Evolutionary conservation across 148 eudicot species (phyloP).

Genomic region (Rhododendron williamsianum): DNA sequence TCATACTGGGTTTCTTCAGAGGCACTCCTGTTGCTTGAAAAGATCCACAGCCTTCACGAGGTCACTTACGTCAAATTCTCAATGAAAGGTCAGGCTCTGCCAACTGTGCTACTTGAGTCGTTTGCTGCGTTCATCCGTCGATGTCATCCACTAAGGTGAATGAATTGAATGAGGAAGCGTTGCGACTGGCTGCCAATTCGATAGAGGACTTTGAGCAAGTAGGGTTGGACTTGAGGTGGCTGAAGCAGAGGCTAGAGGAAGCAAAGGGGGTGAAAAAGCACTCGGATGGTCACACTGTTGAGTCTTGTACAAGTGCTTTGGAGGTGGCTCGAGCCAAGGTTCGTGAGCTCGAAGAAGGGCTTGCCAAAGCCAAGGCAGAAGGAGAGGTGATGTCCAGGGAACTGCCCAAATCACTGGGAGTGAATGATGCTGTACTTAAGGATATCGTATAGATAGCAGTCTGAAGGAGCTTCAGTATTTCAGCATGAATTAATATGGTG

Average conservation of each 20-base stretch:
- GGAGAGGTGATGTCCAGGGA: not conserved
- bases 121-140: not conserved
- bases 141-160: not conserved
- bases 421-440: not conserved
- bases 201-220: not conserved
- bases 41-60: not conserved
- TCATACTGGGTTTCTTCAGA: slow-evolving; percentile 6
- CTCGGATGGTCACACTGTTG: not conserved
- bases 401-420: not conserved
- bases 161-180: not conserved
- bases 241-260: not conserved
- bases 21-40: not conserved
- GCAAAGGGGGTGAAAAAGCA: not conserved
- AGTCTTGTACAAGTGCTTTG: not conserved
- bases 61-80: not conserved
- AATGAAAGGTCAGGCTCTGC: not conserved
- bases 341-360: not conserved
- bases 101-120: not conserved
- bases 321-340: slow-evolving; percentile 1
- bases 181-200: not conserved
- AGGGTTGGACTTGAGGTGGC: not conserved
- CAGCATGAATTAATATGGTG: no score
- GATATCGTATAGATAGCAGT: not conserved
- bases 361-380: slow-evolving; percentile 1
- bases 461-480: not conserved